Evolutionary conservation across 106 monocot genomes (phyloP), one percentile per base, ranked within the genome.

Genomic region (Acanthochlamys bracteata): DNA sequence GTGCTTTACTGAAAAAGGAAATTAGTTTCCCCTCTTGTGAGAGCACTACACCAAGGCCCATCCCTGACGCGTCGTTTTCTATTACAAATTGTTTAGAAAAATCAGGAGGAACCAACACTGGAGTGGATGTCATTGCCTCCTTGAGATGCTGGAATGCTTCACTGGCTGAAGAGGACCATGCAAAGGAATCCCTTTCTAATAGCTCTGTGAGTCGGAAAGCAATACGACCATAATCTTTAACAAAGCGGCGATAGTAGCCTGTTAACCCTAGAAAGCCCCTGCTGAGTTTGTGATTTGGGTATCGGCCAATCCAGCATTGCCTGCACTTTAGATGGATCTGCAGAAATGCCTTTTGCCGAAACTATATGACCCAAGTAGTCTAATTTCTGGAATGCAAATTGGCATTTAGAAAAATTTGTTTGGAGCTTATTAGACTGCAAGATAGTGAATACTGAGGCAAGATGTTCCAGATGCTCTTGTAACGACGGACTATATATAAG

Each of bases 291-390:
- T 12, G 27, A 39, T 4, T 27, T 61, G 2, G 61, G 61, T 14
- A 17, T 7, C 7, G 27, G 39, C 61, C 61, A 61, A 61, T 2
- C 12, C 15, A 17, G 26, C 17, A 61, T 39, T n/a, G 61, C 39
- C 19, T 12, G 39, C 11, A 61, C 20, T 16, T 61, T 61, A 20
- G 61, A 61, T 3, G 61, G 61, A 19, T 61, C 14, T 0, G 14
- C 33, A 2, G 9, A 11, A 15, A 40, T 40, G 61, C 39, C 61
- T 1, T 39, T 39, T 7, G 0, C 9, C 27, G 39, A 61, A 39
- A 61, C 39, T n/a, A 61, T 3, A 61, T 40, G 33, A 39, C 61
- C 61, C 20, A 61, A 39, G 20, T 39, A 61, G 1, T 39, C 61
- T 8, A 59, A 15, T 0, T 59, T 15, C 9, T 27, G 1, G 24